Conservation (phyloP, 2,329 filamentous ascomycete species). For the Emydomyces testavorans region DNA sequence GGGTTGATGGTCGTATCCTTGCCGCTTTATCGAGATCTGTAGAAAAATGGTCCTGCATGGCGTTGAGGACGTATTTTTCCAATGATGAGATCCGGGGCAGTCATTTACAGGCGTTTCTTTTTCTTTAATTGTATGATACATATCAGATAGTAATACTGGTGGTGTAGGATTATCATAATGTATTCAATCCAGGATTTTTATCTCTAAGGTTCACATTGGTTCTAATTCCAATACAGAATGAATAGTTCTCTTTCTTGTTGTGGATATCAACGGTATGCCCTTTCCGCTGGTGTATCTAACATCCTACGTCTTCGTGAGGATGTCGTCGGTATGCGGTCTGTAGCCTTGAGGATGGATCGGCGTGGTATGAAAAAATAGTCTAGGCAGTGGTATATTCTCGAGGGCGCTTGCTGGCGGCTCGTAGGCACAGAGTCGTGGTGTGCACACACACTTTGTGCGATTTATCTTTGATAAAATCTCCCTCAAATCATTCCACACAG, state of each 20-base stretch:
- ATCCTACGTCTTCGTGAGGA: too few relatives aligned
- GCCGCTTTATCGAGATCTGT: background rate
- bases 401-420: too few relatives aligned
- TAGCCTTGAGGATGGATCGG: too few relatives aligned
- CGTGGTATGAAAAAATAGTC: too few relatives aligned
- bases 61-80: slow-evolving; percentile 12
- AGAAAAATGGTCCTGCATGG: background rate
- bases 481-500: background rate
- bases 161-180: slow-evolving; percentile 8
- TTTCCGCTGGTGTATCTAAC: background rate
- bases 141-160: slow-evolving; percentile 3
- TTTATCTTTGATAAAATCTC: too few relatives aligned
- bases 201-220: background rate
- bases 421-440: too few relatives aligned
- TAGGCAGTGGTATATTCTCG: too few relatives aligned
- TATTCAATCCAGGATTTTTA: background rate
- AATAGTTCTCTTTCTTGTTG: background rate
- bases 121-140: slow-evolving; percentile 3
- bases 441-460: too few relatives aligned
- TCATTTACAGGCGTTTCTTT: background rate
- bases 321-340: too few relatives aligned
- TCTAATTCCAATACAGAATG: too few relatives aligned
- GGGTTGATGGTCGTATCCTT: background rate
- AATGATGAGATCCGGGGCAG: background rate
- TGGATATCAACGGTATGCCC: background rate